These are phyloP conservation scores for Kingdonia uniflora DNA, from an alignment of 164 flowering plant genomes.

Conservation along the genomic window DNA sequence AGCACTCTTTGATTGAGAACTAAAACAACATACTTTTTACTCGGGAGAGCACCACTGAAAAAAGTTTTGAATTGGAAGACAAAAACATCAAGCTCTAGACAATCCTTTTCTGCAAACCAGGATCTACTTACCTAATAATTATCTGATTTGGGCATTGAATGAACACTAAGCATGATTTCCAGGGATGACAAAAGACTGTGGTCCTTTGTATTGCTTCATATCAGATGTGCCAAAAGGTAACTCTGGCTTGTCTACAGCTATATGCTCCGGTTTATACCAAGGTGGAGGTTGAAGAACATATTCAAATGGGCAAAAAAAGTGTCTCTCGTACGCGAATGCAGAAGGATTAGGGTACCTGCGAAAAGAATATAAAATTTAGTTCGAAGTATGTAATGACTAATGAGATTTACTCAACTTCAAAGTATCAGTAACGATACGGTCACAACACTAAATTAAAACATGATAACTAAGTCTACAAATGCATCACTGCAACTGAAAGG, in stretches of 20 bases:
- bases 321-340: slow-evolving; percentile 80
- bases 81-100: too few relatives aligned
- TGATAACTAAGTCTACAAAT: too few relatives aligned
- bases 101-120: background rate
- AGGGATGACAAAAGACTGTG: slow-evolving; percentile 89
- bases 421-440: too few relatives aligned
- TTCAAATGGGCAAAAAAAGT: slow-evolving; percentile 88
- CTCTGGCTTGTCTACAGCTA: slow-evolving; percentile 91
- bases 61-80: too few relatives aligned
- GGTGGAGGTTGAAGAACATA: slow-evolving; percentile 96
- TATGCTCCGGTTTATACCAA: slow-evolving; percentile 74
- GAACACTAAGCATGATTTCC: slow-evolving; percentile 90
- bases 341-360: slow-evolving; percentile 99
- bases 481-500: too few relatives aligned
- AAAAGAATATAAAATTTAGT: background rate
- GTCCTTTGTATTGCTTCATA: slow-evolving; percentile 77
- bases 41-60: too few relatives aligned
- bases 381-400: background rate
- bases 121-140: background rate
- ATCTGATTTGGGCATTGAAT: background rate
- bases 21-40: too few relatives aligned
- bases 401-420: too few relatives aligned
- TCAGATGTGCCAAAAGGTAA: slow-evolving; percentile 55
- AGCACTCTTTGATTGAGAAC: too few relatives aligned
- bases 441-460: too few relatives aligned